phyloP scores from a whole-genome alignment of 805 yeast species.

The Nakazawaea ishiwadae region DNA sequence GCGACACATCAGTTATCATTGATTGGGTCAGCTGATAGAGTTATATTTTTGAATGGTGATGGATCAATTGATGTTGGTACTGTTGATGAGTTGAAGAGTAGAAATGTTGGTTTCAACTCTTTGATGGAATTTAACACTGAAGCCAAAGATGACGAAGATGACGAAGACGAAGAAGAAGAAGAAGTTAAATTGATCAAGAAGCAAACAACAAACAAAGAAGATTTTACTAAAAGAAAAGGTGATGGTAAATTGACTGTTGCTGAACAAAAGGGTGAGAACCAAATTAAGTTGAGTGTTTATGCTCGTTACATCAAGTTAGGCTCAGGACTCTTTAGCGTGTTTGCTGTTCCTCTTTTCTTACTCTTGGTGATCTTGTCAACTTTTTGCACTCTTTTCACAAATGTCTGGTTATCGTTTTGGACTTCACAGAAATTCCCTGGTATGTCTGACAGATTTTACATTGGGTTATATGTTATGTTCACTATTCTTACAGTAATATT shows the following conservation, averaged over 20 bases:
- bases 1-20: constrained; percentile 75
- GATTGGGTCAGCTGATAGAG: constrained; percentile 55
- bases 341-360: constrained; percentile 24
- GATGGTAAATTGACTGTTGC: constrained; percentile 26
- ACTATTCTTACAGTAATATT: constrained; percentile 43
- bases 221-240: constrained; percentile 19
- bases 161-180: constrained; percentile 20
- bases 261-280: constrained; percentile 26
- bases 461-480: constrained; percentile 67
- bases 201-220: constrained; percentile 20
- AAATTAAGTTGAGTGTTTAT: constrained; percentile 44
- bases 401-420: constrained; percentile 86
- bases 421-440: constrained; percentile 43
- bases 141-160: constrained; percentile 22
- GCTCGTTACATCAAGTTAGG: constrained; percentile 48
- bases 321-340: constrained; percentile 40
- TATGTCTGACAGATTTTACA: constrained; percentile 49
- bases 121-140: constrained; percentile 41
- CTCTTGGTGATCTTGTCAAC: constrained; percentile 30
- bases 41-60: constrained; percentile 59
- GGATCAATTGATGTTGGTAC: constrained; percentile 53
- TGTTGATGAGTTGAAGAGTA: constrained; percentile 39
- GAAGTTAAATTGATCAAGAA: constrained; percentile 19
- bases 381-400: constrained; percentile 52
- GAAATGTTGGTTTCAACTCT: constrained; percentile 39